These are phyloP conservation scores for Oryza longistaminata DNA, from an alignment of 176 grass and related monocot species.

Conservation along the genomic window DNA sequence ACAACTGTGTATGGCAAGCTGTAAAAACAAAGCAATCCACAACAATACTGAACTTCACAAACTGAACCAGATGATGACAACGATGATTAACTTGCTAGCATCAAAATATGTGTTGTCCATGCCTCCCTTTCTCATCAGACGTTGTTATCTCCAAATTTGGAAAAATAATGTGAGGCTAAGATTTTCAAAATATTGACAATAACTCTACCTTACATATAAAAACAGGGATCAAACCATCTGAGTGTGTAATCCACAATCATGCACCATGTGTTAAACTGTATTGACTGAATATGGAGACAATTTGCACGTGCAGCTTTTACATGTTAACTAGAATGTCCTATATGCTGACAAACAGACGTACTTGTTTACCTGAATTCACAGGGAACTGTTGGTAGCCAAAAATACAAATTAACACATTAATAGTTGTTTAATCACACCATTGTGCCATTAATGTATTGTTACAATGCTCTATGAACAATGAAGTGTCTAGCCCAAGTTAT, in stretches of 20 bases:
- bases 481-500: not conserved
- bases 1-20: not conserved
- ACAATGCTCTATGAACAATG: not conserved
- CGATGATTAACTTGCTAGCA: not conserved
- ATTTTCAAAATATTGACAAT: not conserved
- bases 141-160: not conserved
- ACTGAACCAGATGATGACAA: not conserved
- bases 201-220: not conserved
- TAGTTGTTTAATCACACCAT: not conserved
- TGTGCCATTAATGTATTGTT: not conserved
- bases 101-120: not conserved
- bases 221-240: not conserved
- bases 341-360: not conserved
- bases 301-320: not conserved
- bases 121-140: slow-evolving; percentile 13
- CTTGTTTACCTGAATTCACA: not conserved
- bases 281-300: not conserved
- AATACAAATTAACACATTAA: not conserved
- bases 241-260: not conserved
- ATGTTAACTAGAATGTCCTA: not conserved
- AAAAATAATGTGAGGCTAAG: not conserved
- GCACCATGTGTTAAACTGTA: not conserved
- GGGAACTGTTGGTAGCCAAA: not conserved
- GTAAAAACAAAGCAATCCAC: not conserved
- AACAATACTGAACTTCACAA: not conserved